Conservation (phyloP, 164 flowering plant species). For the Magnolia sinica region DNA sequence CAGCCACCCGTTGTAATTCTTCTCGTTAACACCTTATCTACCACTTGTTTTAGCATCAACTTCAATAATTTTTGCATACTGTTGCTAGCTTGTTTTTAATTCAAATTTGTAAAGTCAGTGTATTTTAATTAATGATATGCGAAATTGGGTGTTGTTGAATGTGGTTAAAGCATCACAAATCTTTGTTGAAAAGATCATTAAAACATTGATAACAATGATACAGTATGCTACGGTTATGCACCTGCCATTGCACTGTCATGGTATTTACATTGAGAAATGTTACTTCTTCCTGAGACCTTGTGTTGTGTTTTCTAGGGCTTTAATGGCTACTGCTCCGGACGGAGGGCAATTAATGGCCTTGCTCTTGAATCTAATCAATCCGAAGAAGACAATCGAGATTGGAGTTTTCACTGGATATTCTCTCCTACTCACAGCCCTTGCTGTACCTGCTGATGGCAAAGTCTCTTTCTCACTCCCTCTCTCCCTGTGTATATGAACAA, state of each 20-base stretch:
- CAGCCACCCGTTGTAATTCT: conserved; percentile 8
- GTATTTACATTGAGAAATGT: no score
- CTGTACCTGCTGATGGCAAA: conserved; percentile 57
- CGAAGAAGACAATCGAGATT: conserved; percentile 56
- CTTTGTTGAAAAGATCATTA: no score
- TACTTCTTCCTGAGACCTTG: no score
- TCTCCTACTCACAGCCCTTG: conserved; percentile 59
- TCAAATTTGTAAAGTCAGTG: background rate
- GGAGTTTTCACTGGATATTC: conserved; percentile 75
- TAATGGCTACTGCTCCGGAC: conserved; percentile 49
- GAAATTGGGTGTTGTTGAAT: no score
- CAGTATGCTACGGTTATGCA: no score
- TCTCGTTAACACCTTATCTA: background rate
- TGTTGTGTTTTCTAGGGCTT: conserved; percentile 19
- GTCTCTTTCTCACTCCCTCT: conserved; percentile 15
- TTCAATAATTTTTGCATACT: background rate
- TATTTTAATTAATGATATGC: background rate
- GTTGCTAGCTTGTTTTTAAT: background rate
- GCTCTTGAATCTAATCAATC: conserved; percentile 41
- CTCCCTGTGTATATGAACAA: background rate
- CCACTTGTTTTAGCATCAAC: background rate
- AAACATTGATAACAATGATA: no score
- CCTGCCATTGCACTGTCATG: no score
- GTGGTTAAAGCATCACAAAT: no score
- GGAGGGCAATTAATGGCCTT: conserved; percentile 47